phyloP scores from a whole-genome alignment of 805 yeast genomes.

The Saccharomycopsis amapae region DNA sequence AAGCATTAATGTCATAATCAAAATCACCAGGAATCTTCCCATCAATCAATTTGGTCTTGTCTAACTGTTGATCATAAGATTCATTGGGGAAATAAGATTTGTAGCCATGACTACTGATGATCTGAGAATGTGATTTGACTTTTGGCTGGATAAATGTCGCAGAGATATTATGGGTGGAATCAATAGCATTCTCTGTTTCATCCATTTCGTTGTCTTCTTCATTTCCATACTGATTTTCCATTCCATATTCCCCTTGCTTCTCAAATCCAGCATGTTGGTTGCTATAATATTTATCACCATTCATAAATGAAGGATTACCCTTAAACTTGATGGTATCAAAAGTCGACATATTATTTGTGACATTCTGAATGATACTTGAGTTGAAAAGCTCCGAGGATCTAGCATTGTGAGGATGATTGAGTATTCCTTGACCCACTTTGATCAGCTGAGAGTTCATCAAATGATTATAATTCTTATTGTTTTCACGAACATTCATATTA shows the following conservation, averaged over 20 bases:
- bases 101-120: neutral
- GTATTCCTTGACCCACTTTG: conserved; percentile 10
- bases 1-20: conserved; percentile 20
- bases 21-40: too few relatives aligned
- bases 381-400: neutral
- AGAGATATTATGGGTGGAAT: conserved; percentile 10
- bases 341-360: conserved; percentile 14
- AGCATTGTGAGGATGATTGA: conserved; percentile 5
- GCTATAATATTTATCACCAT: neutral
- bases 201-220: neutral
- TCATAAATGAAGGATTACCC: neutral
- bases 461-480: neutral
- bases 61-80: neutral
- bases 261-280: neutral
- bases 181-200: conserved; percentile 6
- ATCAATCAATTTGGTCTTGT: neutral
- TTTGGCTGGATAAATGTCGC: conserved; percentile 17
- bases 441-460: neutral
- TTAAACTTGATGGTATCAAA: conserved; percentile 3
- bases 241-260: neutral
- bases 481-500: neutral
- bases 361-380: conserved; percentile 5
- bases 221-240: neutral
- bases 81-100: too few relatives aligned
- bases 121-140: neutral